These are phyloP conservation scores for Puccinia triticina DNA, from an alignment of 1,284 basidiomycete species.

Conservation along the genomic window DNA sequence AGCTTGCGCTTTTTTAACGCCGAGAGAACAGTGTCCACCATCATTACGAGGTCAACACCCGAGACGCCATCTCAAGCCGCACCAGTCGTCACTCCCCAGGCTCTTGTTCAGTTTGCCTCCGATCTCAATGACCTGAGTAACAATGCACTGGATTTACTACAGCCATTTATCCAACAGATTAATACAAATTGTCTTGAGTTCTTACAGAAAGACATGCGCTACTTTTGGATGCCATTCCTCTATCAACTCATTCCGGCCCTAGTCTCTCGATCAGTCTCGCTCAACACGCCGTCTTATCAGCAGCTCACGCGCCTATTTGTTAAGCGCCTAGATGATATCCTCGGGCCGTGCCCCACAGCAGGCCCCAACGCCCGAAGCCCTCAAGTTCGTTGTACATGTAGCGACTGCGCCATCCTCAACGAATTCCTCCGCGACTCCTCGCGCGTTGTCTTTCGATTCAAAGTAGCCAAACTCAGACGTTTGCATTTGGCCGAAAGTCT, in stretches of 20 bases:
- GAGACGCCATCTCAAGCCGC: too few species aligned
- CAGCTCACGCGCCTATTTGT: neutral
- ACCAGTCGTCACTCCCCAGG: neutral
- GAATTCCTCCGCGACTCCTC: neutral
- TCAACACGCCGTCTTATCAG: neutral
- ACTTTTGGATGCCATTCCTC: conserved; percentile 1
- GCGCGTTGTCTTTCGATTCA: neutral
- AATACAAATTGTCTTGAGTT: neutral
- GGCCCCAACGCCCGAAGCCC: neutral
- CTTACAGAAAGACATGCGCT: neutral
- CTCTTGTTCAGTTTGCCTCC: neutral
- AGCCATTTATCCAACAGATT: neutral
- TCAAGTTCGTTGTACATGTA: neutral
- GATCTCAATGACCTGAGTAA: neutral
- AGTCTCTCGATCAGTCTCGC: neutral
- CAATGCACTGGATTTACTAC: neutral
- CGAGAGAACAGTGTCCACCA: too few species aligned
- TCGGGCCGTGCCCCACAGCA: neutral
- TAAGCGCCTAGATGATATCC: neutral
- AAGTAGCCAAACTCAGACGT: neutral
- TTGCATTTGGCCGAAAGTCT: neutral
- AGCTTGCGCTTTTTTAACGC: too few species aligned
- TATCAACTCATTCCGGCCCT: neutral
- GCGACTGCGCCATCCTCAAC: neutral
- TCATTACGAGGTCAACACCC: too few species aligned